Conservation (phyloP, 2,329 filamentous ascomycete genomes). For the Verticillium albo-atrum region DNA sequence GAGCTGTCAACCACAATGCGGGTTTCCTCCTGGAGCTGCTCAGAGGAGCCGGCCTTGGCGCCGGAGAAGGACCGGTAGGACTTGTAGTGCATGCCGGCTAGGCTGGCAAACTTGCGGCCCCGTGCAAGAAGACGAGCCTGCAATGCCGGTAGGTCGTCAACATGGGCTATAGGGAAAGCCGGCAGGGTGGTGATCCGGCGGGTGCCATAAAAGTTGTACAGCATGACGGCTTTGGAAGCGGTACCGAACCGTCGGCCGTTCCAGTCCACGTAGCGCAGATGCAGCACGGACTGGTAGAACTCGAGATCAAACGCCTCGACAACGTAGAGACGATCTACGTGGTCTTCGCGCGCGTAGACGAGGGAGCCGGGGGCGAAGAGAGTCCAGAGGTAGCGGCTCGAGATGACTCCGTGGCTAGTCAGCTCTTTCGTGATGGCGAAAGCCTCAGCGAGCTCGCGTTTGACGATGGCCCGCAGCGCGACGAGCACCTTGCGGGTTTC, state of each 20-base stretch:
- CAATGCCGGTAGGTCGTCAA: conserved; percentile 21
- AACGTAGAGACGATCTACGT: conserved; percentile 22
- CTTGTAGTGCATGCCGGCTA: conserved; percentile 43
- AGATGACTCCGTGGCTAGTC: conserved; percentile 46
- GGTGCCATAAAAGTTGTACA: conserved; percentile 36
- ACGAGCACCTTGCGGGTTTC: conserved; percentile 10
- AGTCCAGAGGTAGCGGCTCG: conserved; percentile 46
- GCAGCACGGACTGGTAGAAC: conserved; percentile 15
- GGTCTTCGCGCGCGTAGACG: conserved; percentile 31
- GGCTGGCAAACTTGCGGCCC: conserved; percentile 37
- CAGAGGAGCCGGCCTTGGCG: not conserved
- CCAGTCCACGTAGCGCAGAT: conserved; percentile 38
- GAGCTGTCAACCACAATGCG: conserved; percentile 7
- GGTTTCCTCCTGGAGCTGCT: not conserved
- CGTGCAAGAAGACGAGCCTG: conserved; percentile 26
- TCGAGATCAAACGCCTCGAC: not conserved
- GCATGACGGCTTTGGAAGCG: conserved; percentile 23
- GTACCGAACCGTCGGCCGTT: conserved; percentile 41
- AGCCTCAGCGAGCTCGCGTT: conserved; percentile 44
- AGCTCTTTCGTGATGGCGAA: conserved; percentile 47
- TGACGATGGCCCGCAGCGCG: conserved; percentile 29
- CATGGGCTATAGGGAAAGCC: conserved; percentile 38
- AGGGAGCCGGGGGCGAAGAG: conserved; percentile 43
- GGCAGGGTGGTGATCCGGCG: conserved; percentile 35
- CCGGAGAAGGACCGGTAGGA: conserved; percentile 24